These are phyloP conservation scores for Trichomonas gallinae DNA, from an alignment of 208 protist genomes.

Conservation along the genomic window DNA sequence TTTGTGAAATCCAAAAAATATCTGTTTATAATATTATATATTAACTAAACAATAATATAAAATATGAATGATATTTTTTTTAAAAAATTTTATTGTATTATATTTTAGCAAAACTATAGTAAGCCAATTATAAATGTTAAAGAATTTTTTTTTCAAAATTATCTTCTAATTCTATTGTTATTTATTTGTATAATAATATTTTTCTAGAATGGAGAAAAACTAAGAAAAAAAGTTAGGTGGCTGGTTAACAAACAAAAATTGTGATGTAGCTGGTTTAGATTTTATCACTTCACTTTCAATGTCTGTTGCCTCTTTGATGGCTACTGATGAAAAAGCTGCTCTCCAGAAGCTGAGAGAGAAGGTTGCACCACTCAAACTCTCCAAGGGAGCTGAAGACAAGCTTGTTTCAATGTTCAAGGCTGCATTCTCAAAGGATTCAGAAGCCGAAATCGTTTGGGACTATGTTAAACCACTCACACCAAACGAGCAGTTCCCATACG, in stretches of 20 bases:
- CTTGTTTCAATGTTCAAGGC: not conserved
- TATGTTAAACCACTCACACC: constrained; percentile 14
- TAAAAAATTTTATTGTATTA: no score
- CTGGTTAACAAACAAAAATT: not conserved
- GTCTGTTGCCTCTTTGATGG: not conserved
- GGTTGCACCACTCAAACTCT: not conserved
- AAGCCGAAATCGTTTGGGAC: constrained; percentile 8
- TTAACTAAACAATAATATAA: no score
- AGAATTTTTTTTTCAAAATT: no score
- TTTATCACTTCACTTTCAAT: not conserved
- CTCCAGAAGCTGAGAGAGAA: not conserved
- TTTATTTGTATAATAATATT: no score
- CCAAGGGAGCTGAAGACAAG: not conserved
- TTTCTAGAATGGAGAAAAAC: no score
- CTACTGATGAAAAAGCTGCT: not conserved
- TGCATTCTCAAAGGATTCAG: not conserved
- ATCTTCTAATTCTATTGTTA: no score
- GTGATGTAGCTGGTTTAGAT: not conserved
- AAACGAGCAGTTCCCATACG: constrained; percentile 15
- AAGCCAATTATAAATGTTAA: no score
- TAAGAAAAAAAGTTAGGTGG: not conserved
- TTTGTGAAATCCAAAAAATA: no score
- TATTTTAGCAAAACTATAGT: no score
- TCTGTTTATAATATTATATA: no score
- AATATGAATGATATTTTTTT: no score